Evolutionary conservation across 805 yeast genomes (phyloP).

Genomic region (Wickerhamomyces canadensis): DNA sequence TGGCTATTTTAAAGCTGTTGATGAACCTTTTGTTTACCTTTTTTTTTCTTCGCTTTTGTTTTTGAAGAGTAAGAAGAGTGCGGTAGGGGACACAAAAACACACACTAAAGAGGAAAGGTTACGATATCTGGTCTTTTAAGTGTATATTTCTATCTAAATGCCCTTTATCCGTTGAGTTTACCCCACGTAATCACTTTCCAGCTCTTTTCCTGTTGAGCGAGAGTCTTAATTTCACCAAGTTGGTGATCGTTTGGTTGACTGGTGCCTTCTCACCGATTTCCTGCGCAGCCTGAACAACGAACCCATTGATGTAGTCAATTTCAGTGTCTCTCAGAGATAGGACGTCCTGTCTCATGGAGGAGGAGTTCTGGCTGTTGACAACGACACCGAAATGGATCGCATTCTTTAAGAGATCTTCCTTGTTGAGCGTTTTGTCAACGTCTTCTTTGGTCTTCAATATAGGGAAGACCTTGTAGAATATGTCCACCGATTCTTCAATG

Average conservation of each 20-base stretch:
- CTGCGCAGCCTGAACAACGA: constrained; percentile 51
- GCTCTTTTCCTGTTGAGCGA: constrained; percentile 14
- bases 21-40: neutral
- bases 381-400: constrained; percentile 37
- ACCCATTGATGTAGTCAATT: constrained; percentile 81
- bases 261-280: constrained; percentile 30
- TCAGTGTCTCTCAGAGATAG: constrained; percentile 56
- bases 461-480: constrained; percentile 28
- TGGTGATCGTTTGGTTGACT: constrained; percentile 28
- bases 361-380: constrained; percentile 48
- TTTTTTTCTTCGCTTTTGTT: constrained; percentile 8
- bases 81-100: neutral
- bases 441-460: constrained; percentile 21
- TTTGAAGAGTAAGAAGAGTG: no score
- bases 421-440: constrained; percentile 19
- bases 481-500: constrained; percentile 28
- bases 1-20: neutral
- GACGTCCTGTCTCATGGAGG: constrained; percentile 52
- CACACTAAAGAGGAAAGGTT: neutral
- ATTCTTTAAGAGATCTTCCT: constrained; percentile 28
- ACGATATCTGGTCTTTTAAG: neutral
- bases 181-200: no score
- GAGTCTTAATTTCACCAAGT: constrained; percentile 30
- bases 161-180: no score
- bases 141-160: no score